Evolutionary conservation across 2,329 filamentous ascomycete genomes (phyloP).

Genomic region (Paraphaeosphaeria minitans): DNA sequence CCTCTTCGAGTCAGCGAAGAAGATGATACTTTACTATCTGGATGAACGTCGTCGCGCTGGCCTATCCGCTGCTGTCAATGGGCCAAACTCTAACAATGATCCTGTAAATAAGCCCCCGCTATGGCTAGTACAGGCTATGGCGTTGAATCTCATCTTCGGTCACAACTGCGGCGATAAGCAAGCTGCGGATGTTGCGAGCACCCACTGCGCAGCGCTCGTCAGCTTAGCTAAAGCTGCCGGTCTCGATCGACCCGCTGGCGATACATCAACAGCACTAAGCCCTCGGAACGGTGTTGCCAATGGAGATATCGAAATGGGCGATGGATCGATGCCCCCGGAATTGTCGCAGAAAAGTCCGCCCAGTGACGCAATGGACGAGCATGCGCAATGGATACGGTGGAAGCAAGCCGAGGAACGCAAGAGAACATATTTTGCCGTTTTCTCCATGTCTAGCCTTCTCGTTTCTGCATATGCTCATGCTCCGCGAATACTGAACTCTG

Average conservation of each 20-base stretch:
- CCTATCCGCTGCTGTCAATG: slow-evolving; percentile 65
- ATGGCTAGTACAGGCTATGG: slow-evolving; percentile 96
- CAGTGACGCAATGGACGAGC: slow-evolving; percentile 58
- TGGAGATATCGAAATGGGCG: slow-evolving; percentile 65
- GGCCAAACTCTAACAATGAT: slow-evolving; percentile 59
- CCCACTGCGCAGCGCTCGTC: slow-evolving; percentile 87
- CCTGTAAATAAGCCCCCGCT: slow-evolving; percentile 75
- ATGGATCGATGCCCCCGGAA: slow-evolving; percentile 42
- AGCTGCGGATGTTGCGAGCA: slow-evolving; percentile 88
- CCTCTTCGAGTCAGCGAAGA: slow-evolving; percentile 90
- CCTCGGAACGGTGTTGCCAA: slow-evolving; percentile 43
- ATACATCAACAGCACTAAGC: slow-evolving; percentile 26
- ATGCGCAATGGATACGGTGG: slow-evolving; percentile 87
- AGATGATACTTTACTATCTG: slow-evolving; percentile 90
- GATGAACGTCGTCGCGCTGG: slow-evolving; percentile 89
- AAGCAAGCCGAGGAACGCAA: slow-evolving; percentile 88
- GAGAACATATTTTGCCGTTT: slow-evolving; percentile 88
- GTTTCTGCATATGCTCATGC: slow-evolving; percentile 93
- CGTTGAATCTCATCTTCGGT: slow-evolving; percentile 93
- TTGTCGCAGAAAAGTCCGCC: slow-evolving; percentile 45
- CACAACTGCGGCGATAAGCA: slow-evolving; percentile 93
- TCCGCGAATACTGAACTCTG: slow-evolving; percentile 89
- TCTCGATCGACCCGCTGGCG: slow-evolving; percentile 60
- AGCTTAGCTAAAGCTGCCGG: slow-evolving; percentile 90
- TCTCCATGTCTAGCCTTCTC: slow-evolving; percentile 86